Evolutionary conservation across 306 rosid genomes (phyloP).

Genomic region (Comarum palustre): DNA sequence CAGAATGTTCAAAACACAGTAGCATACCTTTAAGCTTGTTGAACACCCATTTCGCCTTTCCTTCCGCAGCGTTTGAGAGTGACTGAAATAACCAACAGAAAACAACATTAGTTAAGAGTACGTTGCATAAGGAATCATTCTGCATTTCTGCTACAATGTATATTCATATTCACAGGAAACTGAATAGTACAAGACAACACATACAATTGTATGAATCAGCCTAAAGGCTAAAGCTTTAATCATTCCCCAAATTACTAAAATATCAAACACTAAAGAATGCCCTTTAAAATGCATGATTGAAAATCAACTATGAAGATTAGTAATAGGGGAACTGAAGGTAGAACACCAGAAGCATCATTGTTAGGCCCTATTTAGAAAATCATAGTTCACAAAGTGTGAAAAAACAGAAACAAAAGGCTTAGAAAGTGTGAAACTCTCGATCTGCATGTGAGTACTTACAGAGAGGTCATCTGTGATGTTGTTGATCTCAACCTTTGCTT

Average conservation of each 20-base stretch:
- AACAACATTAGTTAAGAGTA: neutral
- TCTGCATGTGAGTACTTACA: neutral
- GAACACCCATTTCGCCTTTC: slow-evolving; percentile 87
- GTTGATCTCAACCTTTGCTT: slow-evolving; percentile 74
- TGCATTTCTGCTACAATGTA: too few relatives aligned
- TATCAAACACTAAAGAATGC: neutral
- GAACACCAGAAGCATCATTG: neutral
- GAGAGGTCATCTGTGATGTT: slow-evolving; percentile 56
- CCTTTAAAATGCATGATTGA: neutral
- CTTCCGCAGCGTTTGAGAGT: slow-evolving; percentile 76
- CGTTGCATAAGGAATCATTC: too few relatives aligned
- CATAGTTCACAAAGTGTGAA: too few relatives aligned
- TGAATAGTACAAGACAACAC: too few relatives aligned
- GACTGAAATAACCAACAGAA: slow-evolving; percentile 35
- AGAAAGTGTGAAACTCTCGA: neutral
- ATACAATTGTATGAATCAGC: too few relatives aligned
- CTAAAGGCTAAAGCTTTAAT: too few relatives aligned
- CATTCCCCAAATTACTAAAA: too few relatives aligned
- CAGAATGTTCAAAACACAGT: neutral
- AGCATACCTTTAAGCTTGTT: slow-evolving; percentile 79
- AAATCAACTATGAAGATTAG: neutral
- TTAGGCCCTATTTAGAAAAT: neutral
- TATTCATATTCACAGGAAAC: too few relatives aligned
- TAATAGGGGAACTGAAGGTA: neutral
- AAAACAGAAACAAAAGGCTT: too few relatives aligned